Percentiles rank a stretch among this genome's conserved stretches.
phyloP scores from a whole-genome alignment of 2,329 filamentous ascomycete genomes.

The Claviceps africana region DNA sequence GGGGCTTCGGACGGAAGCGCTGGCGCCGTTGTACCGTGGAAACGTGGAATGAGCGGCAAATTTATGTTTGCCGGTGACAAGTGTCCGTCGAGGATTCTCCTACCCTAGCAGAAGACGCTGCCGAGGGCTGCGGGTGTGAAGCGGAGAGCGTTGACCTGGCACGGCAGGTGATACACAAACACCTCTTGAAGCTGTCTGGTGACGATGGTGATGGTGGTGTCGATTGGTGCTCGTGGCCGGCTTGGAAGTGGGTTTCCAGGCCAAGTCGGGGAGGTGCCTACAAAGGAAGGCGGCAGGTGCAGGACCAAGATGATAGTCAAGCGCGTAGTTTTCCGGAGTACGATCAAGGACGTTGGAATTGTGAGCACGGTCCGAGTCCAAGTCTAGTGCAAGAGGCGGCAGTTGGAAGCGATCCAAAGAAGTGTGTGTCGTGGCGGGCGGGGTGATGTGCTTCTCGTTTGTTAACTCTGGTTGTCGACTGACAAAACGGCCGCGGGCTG shows the following conservation, averaged over 20 bases:
- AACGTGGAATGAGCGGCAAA: not conserved
- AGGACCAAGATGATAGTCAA: not conserved
- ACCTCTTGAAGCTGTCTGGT: not conserved
- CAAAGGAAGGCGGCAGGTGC: not conserved
- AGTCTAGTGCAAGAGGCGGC: not conserved
- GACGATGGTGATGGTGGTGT: not conserved
- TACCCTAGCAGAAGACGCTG: not conserved
- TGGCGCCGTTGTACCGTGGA: not conserved
- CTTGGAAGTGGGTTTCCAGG: not conserved
- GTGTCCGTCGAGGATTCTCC: not conserved
- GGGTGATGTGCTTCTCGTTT: not conserved
- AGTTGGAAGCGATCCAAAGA: not conserved
- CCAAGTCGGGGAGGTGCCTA: constrained; percentile 9
- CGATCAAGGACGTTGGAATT: not conserved
- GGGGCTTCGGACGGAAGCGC: not conserved
- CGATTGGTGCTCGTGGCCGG: not conserved
- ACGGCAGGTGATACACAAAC: not conserved
- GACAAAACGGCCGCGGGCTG: not conserved
- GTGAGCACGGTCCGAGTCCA: not conserved
- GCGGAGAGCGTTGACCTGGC: not conserved
- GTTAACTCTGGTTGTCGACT: not conserved
- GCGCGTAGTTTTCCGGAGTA: not conserved
- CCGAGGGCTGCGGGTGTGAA: not conserved
- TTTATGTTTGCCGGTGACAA: not conserved
- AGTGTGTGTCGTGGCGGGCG: not conserved